Evolutionary conservation across 1,139 yeast genomes (phyloP).

Genomic region (Sugiyamaella sp.): DNA sequence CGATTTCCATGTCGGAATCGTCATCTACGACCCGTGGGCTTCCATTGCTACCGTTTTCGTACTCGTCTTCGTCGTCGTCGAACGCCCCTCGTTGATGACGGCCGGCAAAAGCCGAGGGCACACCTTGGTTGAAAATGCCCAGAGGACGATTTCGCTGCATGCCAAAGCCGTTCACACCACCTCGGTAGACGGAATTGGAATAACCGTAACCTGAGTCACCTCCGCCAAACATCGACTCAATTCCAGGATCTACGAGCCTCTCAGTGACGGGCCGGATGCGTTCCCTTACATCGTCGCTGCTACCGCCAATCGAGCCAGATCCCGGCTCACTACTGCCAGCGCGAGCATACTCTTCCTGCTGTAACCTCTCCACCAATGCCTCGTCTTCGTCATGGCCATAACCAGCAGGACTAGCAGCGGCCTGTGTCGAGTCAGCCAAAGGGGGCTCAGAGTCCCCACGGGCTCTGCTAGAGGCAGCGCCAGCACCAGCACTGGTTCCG

Average conservation of each 20-base stretch:
- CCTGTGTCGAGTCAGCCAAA: too few species aligned
- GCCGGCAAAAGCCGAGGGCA: constrained; percentile 2
- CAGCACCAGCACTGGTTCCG: constrained; percentile 58
- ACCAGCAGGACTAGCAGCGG: not conserved
- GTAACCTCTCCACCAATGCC: constrained; percentile 19
- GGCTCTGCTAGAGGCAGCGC: constrained; percentile 59
- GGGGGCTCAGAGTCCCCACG: too few species aligned
- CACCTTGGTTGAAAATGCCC: constrained; percentile 54
- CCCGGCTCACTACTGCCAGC: constrained; percentile 51
- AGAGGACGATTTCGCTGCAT: constrained; percentile 18
- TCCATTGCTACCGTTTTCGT: too few species aligned
- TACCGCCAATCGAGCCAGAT: constrained; percentile 46
- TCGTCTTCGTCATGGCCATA: constrained; percentile 16
- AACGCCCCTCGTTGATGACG: constrained; percentile 7
- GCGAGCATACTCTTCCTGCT: constrained; percentile 19
- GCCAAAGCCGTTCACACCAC: constrained; percentile 13
- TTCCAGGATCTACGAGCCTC: constrained; percentile 60
- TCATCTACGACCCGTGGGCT: constrained; percentile 31
- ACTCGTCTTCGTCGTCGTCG: constrained; percentile 55
- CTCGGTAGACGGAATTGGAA: constrained; percentile 12
- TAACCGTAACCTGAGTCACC: constrained; percentile 12
- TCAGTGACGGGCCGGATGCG: constrained; percentile 83
- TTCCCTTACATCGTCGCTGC: constrained; percentile 59
- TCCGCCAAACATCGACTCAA: constrained; percentile 19
- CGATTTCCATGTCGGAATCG: constrained; percentile 29